Evolutionary conservation across 2,329 filamentous ascomycete species (phyloP).

Genomic region (Xylariaceae sp.): DNA sequence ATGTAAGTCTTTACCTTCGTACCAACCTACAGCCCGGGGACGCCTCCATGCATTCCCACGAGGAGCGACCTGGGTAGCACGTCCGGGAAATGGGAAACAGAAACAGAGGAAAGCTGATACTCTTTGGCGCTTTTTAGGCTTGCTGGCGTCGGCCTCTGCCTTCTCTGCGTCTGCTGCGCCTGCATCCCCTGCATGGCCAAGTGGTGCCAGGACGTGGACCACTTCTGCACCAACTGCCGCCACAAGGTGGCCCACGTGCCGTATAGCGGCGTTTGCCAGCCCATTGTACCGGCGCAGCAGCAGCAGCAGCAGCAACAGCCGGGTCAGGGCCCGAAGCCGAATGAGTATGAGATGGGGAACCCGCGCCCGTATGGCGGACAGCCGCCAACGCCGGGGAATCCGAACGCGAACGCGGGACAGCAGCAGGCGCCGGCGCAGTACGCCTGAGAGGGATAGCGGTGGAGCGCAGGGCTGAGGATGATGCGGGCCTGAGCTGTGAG

Average conservation of each 20-base stretch:
- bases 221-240: constrained; percentile 26
- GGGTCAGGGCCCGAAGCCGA: background rate
- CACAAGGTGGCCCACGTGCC: constrained; percentile 22
- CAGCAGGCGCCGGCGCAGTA: no score
- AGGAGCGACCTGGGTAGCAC: no score
- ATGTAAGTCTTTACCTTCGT: constrained; percentile 1
- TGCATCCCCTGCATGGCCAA: constrained; percentile 28
- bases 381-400: background rate
- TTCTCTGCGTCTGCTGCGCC: constrained; percentile 28
- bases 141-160: constrained; percentile 7
- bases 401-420: no score
- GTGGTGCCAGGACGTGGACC: constrained; percentile 29
- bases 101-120: background rate
- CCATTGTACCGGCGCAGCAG: background rate
- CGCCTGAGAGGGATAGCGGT: background rate
- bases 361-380: background rate
- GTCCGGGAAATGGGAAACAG: no score
- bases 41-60: no score
- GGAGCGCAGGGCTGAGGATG: no score
- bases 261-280: background rate
- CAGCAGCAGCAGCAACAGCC: background rate
- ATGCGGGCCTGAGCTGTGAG: no score
- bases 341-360: background rate
- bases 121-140: background rate
- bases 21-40: no score